Evolutionary conservation across 306 rosid genomes (phyloP).

Genomic region (Ormosia emarginata): DNA sequence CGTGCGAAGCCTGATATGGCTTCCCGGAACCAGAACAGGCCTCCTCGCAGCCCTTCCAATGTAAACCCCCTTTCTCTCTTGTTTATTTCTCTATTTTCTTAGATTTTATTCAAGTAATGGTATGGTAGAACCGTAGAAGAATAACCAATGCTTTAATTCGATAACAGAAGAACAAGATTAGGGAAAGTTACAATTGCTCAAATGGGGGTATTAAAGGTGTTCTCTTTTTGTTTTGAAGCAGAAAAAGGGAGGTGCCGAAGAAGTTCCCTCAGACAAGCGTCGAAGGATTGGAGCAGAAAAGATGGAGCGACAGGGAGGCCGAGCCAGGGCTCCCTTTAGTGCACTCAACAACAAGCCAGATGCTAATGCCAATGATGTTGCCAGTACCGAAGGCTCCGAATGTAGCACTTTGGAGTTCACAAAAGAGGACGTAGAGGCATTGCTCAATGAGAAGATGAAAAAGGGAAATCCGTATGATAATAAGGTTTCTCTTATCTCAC

Average conservation of each 20-base stretch:
- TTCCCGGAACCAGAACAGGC: conserved; percentile 79
- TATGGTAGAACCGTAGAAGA: too few relatives aligned
- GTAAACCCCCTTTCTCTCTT: conserved; percentile 30
- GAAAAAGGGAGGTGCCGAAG: conserved; percentile 61
- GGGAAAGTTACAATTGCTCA: background rate
- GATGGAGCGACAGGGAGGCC: conserved; percentile 38
- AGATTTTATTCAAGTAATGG: background rate
- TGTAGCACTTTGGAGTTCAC: conserved; percentile 56
- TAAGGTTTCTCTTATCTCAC: conserved; percentile 46
- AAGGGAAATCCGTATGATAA: conserved; percentile 55
- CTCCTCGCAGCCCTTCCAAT: conserved; percentile 68
- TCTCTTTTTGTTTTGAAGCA: conserved; percentile 5
- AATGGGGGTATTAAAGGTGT: background rate
- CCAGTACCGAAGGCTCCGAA: conserved; percentile 38
- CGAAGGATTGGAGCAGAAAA: conserved; percentile 57
- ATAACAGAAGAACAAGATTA: background rate
- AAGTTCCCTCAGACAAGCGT: conserved; percentile 55
- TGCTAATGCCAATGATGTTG: conserved; percentile 26
- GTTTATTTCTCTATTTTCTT: background rate
- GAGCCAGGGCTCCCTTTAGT: conserved; percentile 50
- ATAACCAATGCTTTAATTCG: background rate
- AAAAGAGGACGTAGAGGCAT: conserved; percentile 58
- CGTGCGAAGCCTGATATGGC: conserved; percentile 42
- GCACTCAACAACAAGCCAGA: conserved; percentile 42
- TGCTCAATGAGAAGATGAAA: conserved; percentile 63